phyloP scores from a whole-genome alignment of 306 rosid species.

The Vigna trinervia region DNA sequence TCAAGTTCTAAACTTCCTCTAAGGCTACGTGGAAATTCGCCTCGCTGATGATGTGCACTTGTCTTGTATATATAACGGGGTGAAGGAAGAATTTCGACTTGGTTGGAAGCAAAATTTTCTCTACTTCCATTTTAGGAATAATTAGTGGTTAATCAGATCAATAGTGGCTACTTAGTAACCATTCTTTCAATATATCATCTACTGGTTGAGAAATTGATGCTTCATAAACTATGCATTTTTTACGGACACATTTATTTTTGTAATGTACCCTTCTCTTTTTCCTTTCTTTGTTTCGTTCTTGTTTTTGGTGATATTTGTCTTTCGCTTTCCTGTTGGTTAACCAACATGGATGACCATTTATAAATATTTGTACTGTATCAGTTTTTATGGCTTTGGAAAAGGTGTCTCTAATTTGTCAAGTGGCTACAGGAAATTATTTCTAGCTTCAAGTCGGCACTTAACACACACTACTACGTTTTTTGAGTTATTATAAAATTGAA shows the following conservation, averaged over 20 bases:
- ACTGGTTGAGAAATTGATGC: constrained; percentile 37
- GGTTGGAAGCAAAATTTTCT: constrained; percentile 30
- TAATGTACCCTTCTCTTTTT: neutral
- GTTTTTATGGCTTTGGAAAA: too few relatives aligned
- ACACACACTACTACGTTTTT: too few relatives aligned
- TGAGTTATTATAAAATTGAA: neutral
- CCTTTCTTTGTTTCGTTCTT: neutral
- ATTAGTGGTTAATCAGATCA: constrained; percentile 38
- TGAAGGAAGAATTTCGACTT: constrained; percentile 31
- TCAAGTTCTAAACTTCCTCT: constrained; percentile 5
- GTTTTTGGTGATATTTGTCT: constrained; percentile 23
- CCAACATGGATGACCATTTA: constrained; percentile 10
- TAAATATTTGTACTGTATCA: too few relatives aligned
- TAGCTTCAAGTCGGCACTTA: too few relatives aligned
- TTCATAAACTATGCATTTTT: constrained; percentile 25
- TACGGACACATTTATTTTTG: neutral
- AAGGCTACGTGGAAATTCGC: constrained; percentile 30
- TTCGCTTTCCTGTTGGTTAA: constrained; percentile 1
- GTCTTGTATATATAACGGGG: neutral
- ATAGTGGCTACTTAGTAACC: constrained; percentile 37
- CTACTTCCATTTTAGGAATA: constrained; percentile 16
- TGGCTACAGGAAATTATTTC: too few relatives aligned
- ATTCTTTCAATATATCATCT: constrained; percentile 23
- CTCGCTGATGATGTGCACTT: neutral
- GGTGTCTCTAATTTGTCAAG: too few relatives aligned